Percentiles rank a stretch among this genome's conserved stretches.
These are phyloP conservation scores for Erodium texanum DNA, from an alignment of 441 rosid genomes.

Conservation along the genomic window DNA sequence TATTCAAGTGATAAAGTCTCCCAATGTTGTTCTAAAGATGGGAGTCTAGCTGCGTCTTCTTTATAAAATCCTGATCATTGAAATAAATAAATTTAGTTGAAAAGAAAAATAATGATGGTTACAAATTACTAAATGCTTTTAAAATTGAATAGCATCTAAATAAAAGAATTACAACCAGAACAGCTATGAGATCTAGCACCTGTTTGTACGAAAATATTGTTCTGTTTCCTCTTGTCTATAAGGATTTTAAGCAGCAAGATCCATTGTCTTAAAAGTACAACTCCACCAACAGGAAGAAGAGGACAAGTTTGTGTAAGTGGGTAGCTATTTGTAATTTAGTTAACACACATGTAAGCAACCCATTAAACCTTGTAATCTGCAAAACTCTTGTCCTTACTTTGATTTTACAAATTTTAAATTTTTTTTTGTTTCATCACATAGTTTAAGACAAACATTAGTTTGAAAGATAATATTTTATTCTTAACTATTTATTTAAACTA, in stretches of 20 bases:
- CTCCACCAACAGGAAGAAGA: neutral
- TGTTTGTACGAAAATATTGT: too few relatives aligned
- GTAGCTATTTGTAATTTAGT: neutral
- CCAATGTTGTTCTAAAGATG: neutral
- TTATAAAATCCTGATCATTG: neutral
- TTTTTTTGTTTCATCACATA: neutral
- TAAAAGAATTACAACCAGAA: too few relatives aligned
- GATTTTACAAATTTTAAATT: neutral
- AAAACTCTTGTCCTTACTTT: neutral
- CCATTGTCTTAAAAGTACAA: neutral
- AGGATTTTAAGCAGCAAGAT: neutral
- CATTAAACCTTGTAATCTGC: neutral
- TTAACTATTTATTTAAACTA: neutral
- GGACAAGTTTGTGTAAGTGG: neutral
- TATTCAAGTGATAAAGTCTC: neutral
- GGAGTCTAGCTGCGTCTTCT: neutral
- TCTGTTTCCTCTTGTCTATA: neutral
- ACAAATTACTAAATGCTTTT: too few relatives aligned
- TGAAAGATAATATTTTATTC: neutral
- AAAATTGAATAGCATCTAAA: neutral
- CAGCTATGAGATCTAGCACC: too few relatives aligned
- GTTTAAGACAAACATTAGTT: neutral
- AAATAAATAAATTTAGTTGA: neutral
- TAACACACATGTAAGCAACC: neutral
- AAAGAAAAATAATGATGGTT: neutral